Evolutionary conservation across 2,329 filamentous ascomycete genomes (phyloP), one percentile per base, ranked within the genome.

Genomic region (Trichophyton simii): DNA sequence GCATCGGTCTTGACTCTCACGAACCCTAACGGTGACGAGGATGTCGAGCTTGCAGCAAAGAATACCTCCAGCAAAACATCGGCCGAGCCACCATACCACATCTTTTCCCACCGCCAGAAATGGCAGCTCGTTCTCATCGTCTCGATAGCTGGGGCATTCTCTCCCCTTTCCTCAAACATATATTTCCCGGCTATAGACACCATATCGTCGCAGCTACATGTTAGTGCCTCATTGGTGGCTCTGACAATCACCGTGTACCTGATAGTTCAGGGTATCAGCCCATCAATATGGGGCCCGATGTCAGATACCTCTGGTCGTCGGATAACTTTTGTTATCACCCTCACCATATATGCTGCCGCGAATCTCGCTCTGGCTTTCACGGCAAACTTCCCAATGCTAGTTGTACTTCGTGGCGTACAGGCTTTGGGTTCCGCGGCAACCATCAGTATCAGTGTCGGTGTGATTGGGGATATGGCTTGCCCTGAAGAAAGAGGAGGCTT

Each of bases 401-500:
- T 87, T 38, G 75, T 86, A 1, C 72, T 88, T 11, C 79, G 85
- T 0, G 83, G 82, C 73, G 62, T 87, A 1, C 85, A 88, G 67
- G 84, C 82, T 41, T 77, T 78, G 0, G 85, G 87, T 0, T 86
- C 82, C 69, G 86, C 83, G 66, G 84, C 84, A 0, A 87, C 86
- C 0, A 77, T 90, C 18, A 85, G 88, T 0, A 76, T 94, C 0
- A 83, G 83, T 0, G 87, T 82, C 63, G 88, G 84, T 1, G 83
- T 90, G 1, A 82, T 91, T 13, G 85, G 86, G 0, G 89, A 94
- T 67, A 79, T 91, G 3, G 80, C 85, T 0, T 83, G 86, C 0
- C 84, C 81, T 57, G 79, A 82, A 0, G 87, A 92, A 70, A 78
- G 89, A 66, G 89, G 88, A 2, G 82, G 80, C 61, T 91, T 88